Evolutionary conservation across 352 stramenopile species (phyloP).

Genomic region (Phytophthora multivora): DNA sequence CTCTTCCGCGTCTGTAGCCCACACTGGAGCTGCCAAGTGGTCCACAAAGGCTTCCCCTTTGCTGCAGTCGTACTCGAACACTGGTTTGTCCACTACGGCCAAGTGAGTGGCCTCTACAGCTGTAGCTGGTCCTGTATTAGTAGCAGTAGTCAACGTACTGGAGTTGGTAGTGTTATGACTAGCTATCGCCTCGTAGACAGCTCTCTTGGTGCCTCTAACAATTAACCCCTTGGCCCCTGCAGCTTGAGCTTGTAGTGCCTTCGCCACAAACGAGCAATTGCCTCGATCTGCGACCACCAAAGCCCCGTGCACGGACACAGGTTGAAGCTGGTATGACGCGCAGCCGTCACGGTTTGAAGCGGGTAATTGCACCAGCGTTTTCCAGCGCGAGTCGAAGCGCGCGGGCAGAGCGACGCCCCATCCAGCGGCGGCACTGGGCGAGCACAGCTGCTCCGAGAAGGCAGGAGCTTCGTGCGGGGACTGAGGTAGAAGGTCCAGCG

Average conservation of each 20-base stretch:
- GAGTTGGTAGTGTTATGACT: conserved; percentile 47
- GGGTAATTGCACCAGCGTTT: conserved; percentile 47
- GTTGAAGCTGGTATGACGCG: conserved; percentile 29
- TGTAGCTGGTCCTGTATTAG: background rate
- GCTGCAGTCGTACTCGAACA: conserved; percentile 77
- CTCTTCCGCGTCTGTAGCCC: conserved; percentile 47
- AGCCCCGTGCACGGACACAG: conserved; percentile 24
- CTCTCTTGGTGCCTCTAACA: conserved; percentile 59
- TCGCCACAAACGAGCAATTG: conserved; percentile 78
- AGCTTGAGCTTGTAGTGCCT: conserved; percentile 56
- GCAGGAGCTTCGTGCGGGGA: conserved; percentile 18
- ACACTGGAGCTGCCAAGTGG: conserved; percentile 40
- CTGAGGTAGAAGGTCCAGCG: conserved; percentile 42
- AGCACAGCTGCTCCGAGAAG: conserved; percentile 57
- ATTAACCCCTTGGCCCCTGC: conserved; percentile 62
- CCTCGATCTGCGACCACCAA: conserved; percentile 72
- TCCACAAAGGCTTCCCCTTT: conserved; percentile 62
- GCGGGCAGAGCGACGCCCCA: conserved; percentile 63
- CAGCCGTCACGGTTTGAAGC: conserved; percentile 49
- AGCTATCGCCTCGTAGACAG: conserved; percentile 61
- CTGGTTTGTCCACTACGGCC: conserved; percentile 29
- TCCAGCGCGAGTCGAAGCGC: conserved; percentile 57
- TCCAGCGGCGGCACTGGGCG: conserved; percentile 53
- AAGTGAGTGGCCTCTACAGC: background rate
- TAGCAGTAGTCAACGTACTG: conserved; percentile 1